Evolutionary conservation across 164 flowering plant genomes (phyloP), one percentile per base, ranked within the genome.

Genomic region (Nymphaea thermarum): DNA sequence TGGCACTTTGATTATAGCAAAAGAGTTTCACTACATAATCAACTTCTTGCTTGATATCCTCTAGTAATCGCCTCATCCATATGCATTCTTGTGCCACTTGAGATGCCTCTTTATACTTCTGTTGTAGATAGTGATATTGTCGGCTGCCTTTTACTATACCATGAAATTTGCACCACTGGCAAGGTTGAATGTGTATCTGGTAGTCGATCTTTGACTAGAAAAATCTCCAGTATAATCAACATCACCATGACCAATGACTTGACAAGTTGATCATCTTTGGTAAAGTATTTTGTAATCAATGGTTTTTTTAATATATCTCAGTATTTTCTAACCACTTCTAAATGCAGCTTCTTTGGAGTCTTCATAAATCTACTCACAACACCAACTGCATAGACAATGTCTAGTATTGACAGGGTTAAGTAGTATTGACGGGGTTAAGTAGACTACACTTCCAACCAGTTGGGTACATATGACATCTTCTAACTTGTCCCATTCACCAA

Each of bases 381-480:
- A 4, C 43, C 45, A 55, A 57, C 45, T 55, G 45, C 71, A 5
- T n/a, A 44, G 44, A 68, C 41, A 45, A 72, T 68, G 44, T 72
- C 60, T 7, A 68, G 68, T 44, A 60, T 11, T 3, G 65, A 62
- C 2, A 68, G 5, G 6, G 65, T 64, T 15, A 72, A 62, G 44
- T 72, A 73, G 5, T n/a, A n/a, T 11, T 3, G 65, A 62, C 2
- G 68, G 5, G 6, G 65, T 64, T 15, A 72, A 62, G 44, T 72
- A 73, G 5, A 77, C 62, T 2, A 71, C 12, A 57, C 74, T 71
- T 4, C 77, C 72, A 6, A 71, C 71, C 18, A 77, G 44, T 5
- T 65, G 63, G 62, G 66, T 73, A 73, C 43, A 60, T 36, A 12
- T 10, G 18, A 3, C 36, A 68, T 71, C 71, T 3, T 43, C 42